Base-by-base conservation (phyloP, 768 basidiomycete genomes). In the Termitomyces sp. region DNA sequence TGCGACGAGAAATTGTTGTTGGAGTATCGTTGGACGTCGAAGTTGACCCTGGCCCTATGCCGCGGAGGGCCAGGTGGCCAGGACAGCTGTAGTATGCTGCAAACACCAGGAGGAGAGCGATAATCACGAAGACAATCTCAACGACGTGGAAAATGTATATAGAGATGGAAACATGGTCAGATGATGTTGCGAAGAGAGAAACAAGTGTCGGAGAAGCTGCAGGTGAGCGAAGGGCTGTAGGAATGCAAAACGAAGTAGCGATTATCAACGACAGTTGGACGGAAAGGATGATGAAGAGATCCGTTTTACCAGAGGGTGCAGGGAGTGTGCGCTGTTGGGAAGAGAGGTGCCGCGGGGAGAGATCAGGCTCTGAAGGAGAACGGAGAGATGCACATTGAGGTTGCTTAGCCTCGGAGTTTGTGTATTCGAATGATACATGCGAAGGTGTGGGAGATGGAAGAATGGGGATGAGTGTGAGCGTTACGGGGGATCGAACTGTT, bases 361-460 rank as follows among this genome's bases (percentile, higher is more conserved):
- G 46, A 18, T 42, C 6, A 46, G 44, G 20, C 9, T 27, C 48
- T 34, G 55, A 24, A 14, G 31, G 6, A 22, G 57, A 51, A 29
- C 24, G 53, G 32, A 60, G 9, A 13, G n/a, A 20, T 39, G 27
- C 20, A 16, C 3, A 37, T 8, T 42, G 44, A 34, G n/a, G n/a
- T n/a, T n/a, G n/a, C n/a, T n/a, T n/a, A n/a, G n/a, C n/a, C n/a
- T n/a, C n/a, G n/a, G n/a, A 37, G 3, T 46, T 20, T n/a, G n/a
- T 7, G 36, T 16, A 22, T n/a, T 7, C 42, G 22, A 51, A 44
- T 3, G 55, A 56, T 4, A 5, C 49, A 47, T 32, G 54, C 14
- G 58, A 56, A 18, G 57, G 53, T 8, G 51, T 18, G 5, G 50
- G 50, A 4, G 55, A 47, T 8, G 60, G 51, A 18, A 36, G 51